Conservation (phyloP, 2,329 filamentous ascomycete genomes). For the Thielaviopsis musarum region DNA sequence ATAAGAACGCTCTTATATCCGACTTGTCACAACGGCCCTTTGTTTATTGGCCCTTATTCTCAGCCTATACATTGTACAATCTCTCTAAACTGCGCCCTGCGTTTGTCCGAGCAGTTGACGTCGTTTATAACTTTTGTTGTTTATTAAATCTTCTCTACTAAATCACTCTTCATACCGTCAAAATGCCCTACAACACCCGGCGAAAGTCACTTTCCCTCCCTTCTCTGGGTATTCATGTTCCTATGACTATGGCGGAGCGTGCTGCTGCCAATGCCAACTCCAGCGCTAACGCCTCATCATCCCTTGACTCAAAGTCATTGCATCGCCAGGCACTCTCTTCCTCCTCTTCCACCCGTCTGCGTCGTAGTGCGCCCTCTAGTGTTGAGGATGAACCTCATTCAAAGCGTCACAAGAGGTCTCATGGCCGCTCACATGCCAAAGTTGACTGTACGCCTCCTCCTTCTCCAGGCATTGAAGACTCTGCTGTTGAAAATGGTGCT, state of each 20-base stretch:
- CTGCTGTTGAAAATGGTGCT: slow-evolving; percentile 67
- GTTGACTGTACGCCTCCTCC: slow-evolving; percentile 54
- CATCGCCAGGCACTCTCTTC: slow-evolving; percentile 13
- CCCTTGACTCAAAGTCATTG: slow-evolving; percentile 16
- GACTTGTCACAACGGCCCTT: background rate
- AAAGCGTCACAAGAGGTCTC: slow-evolving; percentile 43
- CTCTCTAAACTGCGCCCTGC: background rate
- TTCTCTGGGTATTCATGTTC: slow-evolving; percentile 80
- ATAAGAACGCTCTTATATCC: background rate
- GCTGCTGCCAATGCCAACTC: slow-evolving; percentile 32
- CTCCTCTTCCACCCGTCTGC: slow-evolving; percentile 16
- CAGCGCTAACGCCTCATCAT: slow-evolving; percentile 19
- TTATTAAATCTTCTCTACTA: background rate
- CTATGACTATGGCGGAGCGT: slow-evolving; percentile 46
- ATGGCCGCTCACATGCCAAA: slow-evolving; percentile 19
- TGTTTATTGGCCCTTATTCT: background rate
- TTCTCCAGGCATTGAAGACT: slow-evolving; percentile 23
- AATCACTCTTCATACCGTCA: background rate
- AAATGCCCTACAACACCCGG: slow-evolving; percentile 94
- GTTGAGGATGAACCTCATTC: slow-evolving; percentile 24
- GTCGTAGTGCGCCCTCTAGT: slow-evolving; percentile 7
- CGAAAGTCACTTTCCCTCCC: slow-evolving; percentile 88
- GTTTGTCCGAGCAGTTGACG: no score
- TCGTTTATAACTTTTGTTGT: background rate
- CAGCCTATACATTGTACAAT: background rate